Conservation (phyloP, 768 basidiomycete genomes). For the Auriscalpium microsporum region DNA sequence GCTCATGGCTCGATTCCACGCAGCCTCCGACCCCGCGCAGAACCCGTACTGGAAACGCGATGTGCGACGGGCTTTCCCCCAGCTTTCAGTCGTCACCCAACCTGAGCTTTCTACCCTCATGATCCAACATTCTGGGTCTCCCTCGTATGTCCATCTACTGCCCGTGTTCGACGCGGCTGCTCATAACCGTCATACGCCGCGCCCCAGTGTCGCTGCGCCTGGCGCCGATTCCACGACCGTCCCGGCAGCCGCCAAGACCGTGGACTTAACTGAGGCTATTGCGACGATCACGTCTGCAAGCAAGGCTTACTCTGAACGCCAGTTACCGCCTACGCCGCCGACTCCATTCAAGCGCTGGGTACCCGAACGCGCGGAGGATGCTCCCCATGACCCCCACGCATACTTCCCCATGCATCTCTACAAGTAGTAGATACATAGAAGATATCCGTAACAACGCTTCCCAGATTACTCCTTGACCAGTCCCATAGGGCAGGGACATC, state of each 20-base stretch:
- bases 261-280: constrained; percentile 72
- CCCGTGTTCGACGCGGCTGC: not conserved
- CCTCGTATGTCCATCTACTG: constrained; percentile 43
- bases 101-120: constrained; percentile 70
- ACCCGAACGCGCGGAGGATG: constrained; percentile 59
- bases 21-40: constrained; percentile 79
- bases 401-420: constrained; percentile 78
- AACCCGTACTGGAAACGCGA: constrained; percentile 97
- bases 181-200: too few relatives aligned
- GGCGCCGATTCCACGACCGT: constrained; percentile 33
- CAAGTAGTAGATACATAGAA: constrained; percentile 19
- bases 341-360: constrained; percentile 64
- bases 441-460: not conserved
- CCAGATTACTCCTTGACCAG: too few relatives aligned
- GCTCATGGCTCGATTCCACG: constrained; percentile 1
- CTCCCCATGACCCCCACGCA: constrained; percentile 74
- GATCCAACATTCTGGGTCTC: constrained; percentile 63
- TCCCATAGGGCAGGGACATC: too few relatives aligned
- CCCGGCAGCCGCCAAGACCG: constrained; percentile 34
- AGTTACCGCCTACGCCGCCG: constrained; percentile 69
- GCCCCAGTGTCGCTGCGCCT: constrained; percentile 46
- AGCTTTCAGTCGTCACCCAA: constrained; percentile 83
- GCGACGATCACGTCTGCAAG: constrained; percentile 46
- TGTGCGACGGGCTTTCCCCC: constrained; percentile 87
- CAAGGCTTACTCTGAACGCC: constrained; percentile 52